Evolutionary conservation across 169 alveolate species (phyloP).

Genomic region (Cryptosporidium viatorum): DNA sequence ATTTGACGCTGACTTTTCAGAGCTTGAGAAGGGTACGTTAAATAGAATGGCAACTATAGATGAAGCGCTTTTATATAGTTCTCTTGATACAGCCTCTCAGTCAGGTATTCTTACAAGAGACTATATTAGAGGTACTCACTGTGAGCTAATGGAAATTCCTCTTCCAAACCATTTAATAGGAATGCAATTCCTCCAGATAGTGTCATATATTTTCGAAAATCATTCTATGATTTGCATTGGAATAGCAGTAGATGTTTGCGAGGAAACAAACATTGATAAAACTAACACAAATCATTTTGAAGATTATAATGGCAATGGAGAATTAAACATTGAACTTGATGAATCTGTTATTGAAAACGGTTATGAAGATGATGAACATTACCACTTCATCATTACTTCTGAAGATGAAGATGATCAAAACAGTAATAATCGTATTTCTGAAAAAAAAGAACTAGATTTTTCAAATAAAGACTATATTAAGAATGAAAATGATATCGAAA

Average conservation of each 20-base stretch:
- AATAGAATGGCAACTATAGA: constrained; percentile 20
- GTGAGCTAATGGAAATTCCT: constrained; percentile 59
- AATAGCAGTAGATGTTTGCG: constrained; percentile 52
- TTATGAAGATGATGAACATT: constrained; percentile 17
- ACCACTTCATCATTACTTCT: constrained; percentile 34
- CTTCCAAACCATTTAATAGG: constrained; percentile 25
- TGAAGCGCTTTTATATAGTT: neutral
- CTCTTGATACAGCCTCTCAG: neutral
- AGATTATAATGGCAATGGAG: neutral
- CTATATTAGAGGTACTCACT: constrained; percentile 49
- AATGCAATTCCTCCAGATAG: constrained; percentile 62
- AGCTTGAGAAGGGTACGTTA: constrained; percentile 40
- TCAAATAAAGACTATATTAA: neutral
- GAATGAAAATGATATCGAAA: neutral
- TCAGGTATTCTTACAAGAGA: constrained; percentile 36
- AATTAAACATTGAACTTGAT: constrained; percentile 3
- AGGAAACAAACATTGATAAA: constrained; percentile 22
- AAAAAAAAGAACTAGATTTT: neutral
- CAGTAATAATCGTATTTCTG: neutral
- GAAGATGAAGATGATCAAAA: constrained; percentile 36
- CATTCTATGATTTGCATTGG: constrained; percentile 58
- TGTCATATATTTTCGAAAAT: constrained; percentile 29
- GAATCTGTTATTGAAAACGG: neutral
- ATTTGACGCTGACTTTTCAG: constrained; percentile 22
- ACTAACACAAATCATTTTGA: neutral